Evolutionary conservation across 257 asterid genomes (phyloP), one percentile per base, ranked within the genome.

Genomic region (Cruciata laevipes): DNA sequence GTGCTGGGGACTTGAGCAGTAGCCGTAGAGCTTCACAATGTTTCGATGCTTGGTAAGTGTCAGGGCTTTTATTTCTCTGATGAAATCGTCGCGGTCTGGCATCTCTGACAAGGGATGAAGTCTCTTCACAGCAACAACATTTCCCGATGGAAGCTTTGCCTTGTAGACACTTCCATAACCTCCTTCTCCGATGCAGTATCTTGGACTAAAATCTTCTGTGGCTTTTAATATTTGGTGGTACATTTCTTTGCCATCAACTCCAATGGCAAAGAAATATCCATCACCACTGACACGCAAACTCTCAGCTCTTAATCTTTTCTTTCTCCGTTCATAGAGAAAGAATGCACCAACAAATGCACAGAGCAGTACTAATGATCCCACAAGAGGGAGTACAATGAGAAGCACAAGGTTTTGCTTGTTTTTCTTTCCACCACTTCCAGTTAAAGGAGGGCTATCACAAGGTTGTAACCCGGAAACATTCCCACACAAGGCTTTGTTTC

Each of bases 21-120:
- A 80, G 14, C 83, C 86, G 61, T 70, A 58, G 5, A 81, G 68
- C 37, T 69, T 81, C 68, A 81, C 79, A 21, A 82, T 78, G 61
- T 73, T 71, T 5, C 78, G 65, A 71, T 82, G 83, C 5, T 79
- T 69, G 33, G 76, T 71, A 61, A 68, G 68, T 20, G 80, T 72
- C 67, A 81, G 21, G 13, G 78, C 61, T 24, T 67, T 61, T 40
- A 78, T 69, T 65, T 82, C 84, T 37, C 71, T 79, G 37, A 61
- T 56, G 59, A 71, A 79, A 42, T 74, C 17, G 56, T 78, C 71
- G 7, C 40, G n/a, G 17, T 64, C 58, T 31, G 37, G 64, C 47
- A 72, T 63, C 20, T 65, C 77, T 5, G 69, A 56, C 53, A 72
- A n/a, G 42, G 25, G n/a, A 9, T 12, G 40, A 69, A 21, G 38